Evolutionary conservation across 139 green algal species (phyloP).

Genomic region (Volvox reticuliferus): DNA sequence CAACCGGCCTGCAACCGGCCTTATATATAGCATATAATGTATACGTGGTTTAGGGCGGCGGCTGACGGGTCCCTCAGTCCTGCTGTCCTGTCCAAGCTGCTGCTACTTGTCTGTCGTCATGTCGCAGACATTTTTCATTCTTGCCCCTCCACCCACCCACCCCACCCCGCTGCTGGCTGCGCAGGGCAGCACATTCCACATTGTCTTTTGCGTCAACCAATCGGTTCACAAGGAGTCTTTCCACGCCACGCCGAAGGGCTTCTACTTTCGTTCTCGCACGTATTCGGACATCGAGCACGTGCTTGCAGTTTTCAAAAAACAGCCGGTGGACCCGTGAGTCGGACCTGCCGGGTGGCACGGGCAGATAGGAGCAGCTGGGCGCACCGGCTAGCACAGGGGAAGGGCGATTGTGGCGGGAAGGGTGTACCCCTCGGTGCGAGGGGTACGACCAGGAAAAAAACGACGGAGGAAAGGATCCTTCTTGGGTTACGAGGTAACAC

Average conservation of each 20-base stretch:
- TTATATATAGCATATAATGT: too few relatives aligned
- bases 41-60: too few relatives aligned
- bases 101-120: not conserved
- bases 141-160: not conserved
- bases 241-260: constrained; percentile 48
- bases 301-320: constrained; percentile 56
- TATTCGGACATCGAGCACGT: constrained; percentile 41
- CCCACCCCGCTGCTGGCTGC: not conserved
- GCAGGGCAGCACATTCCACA: constrained; percentile 26
- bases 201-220: constrained; percentile 24
- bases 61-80: too few relatives aligned
- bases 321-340: constrained; percentile 49
- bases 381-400: too few relatives aligned
- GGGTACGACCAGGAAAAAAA: too few relatives aligned
- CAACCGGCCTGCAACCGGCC: too few relatives aligned
- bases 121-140: not conserved
- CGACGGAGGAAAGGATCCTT: too few relatives aligned
- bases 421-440: too few relatives aligned
- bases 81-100: not conserved
- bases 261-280: constrained; percentile 56
- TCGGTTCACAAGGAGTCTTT: constrained; percentile 48
- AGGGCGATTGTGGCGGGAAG: too few relatives aligned
- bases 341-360: not conserved
- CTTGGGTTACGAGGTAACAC: too few relatives aligned
- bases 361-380: not conserved